Base-by-base conservation (phyloP, 73 alveolate species). In the Paramecium pentaurelia region DNA sequence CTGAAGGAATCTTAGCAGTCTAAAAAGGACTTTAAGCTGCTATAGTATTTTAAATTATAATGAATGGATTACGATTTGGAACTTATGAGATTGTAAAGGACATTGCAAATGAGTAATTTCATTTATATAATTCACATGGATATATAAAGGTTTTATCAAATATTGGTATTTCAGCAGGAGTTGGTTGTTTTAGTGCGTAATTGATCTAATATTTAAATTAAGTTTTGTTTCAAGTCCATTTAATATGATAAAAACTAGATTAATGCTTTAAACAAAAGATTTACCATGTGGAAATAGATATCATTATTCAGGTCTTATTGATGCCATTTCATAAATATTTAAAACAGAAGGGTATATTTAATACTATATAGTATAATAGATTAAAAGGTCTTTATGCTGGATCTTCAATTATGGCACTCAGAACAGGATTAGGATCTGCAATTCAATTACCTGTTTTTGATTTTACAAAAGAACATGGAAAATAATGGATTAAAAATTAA, bases 61-160 rank as follows among this genome's bases (percentile, higher is more conserved):
- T 80, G 91, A 80, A 80, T 47, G 91, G 91, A 44, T 28, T 80
- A 12, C 11, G 77, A 80, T 80, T 80, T 80, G 91, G 91, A 3
- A 45, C 58, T 2, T 80, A 80, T 27, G 91, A 80, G 75, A 80
- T 42, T 25, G 36, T 42, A 80, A 80, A 44, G 51, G 58, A 42
- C 14, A 42, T 30, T 80, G 73, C 16, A 14, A 44, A 32, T 27
- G 16, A 71, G 6, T 30, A 38, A 12, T 30, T 42, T 18, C 42
- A 80, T 11, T 42, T 80, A 3, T 42, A 80, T 22, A 44, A 80
- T 22, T 18, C 45, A 12, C 49, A 80, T 80, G 32, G 45, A n/a
- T 45, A 18, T 40, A 16, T 73, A 11, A 36, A 34, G 28, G 58
- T 42, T 8, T 12, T 42, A 8, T 42, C 91, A 20, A 80, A 80